Conservation (phyloP, 768 basidiomycete species). For the Podaxis carcinomalis region DNA sequence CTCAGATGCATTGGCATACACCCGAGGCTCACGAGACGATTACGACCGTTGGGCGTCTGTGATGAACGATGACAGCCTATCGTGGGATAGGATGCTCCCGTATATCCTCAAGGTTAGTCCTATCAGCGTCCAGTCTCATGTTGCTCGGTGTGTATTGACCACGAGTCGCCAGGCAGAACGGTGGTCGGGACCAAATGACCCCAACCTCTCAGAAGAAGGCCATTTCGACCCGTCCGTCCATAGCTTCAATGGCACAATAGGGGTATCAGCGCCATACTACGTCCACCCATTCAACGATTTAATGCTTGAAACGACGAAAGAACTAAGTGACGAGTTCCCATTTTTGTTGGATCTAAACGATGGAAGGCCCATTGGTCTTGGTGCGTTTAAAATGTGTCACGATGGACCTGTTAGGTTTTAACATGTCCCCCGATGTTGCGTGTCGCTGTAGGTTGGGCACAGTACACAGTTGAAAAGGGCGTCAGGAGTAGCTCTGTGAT, state of each 20-base stretch:
- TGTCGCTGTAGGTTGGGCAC: slow-evolving; percentile 16
- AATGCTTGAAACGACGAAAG: slow-evolving; percentile 21
- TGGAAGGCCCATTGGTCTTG: slow-evolving; percentile 35
- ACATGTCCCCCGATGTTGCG: no score
- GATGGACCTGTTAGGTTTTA: background rate
- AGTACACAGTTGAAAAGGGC: slow-evolving; percentile 17
- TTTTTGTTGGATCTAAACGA: slow-evolving; percentile 38
- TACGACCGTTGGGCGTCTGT: slow-evolving; percentile 7
- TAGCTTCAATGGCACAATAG: slow-evolving; percentile 18
- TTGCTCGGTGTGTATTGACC: background rate
- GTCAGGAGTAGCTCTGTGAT: slow-evolving; percentile 21
- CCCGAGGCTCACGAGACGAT: slow-evolving; percentile 9
- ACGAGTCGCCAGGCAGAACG: background rate
- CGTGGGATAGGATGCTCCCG: slow-evolving; percentile 12
- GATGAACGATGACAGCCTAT: slow-evolving; percentile 3
- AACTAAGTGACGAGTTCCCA: slow-evolving; percentile 28
- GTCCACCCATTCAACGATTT: slow-evolving; percentile 8
- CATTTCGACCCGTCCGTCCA: slow-evolving; percentile 28
- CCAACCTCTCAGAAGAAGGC: slow-evolving; percentile 9
- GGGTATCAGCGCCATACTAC: slow-evolving; percentile 22
- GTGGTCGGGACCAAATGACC: slow-evolving; percentile 11
- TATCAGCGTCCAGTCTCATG: background rate
- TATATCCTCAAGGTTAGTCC: slow-evolving; percentile 8
- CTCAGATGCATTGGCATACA: slow-evolving; percentile 8
- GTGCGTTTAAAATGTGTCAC: slow-evolving; percentile 19